phyloP scores from a whole-genome alignment of 2,329 filamentous ascomycete genomes.

The Paecilomyces variotii region DNA sequence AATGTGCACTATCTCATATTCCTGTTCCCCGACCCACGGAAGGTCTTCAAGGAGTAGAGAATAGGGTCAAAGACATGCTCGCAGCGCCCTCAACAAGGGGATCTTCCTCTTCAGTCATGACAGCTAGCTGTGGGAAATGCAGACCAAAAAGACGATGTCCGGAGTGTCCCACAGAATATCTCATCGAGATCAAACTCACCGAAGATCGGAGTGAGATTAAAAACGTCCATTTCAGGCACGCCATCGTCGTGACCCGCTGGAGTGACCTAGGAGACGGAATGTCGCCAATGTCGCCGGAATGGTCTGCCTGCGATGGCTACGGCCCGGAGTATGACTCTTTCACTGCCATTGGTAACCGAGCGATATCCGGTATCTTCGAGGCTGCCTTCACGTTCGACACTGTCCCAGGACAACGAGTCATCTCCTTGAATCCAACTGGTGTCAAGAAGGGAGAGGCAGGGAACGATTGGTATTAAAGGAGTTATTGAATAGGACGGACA shows the following conservation, averaged over 20 bases:
- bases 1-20: constrained; percentile 54
- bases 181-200: constrained; percentile 52
- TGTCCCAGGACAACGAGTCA: constrained; percentile 50
- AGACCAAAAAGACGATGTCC: constrained; percentile 54
- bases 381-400: constrained; percentile 45
- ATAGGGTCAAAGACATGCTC: constrained; percentile 30
- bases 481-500: background rate
- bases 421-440: constrained; percentile 52
- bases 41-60: constrained; percentile 34
- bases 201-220: constrained; percentile 45
- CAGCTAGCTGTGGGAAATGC: constrained; percentile 42
- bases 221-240: constrained; percentile 46
- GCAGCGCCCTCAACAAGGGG: constrained; percentile 36
- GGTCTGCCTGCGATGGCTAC: constrained; percentile 48
- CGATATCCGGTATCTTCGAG: constrained; percentile 54
- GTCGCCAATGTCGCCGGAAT: constrained; percentile 44
- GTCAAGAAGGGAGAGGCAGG: constrained; percentile 48
- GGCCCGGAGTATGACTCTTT: constrained; percentile 47
- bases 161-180: constrained; percentile 55
- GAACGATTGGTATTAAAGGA: constrained; percentile 49
- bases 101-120: constrained; percentile 22
- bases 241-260: constrained; percentile 55
- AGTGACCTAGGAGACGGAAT: constrained; percentile 52
- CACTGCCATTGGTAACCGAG: constrained; percentile 43
- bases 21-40: constrained; percentile 36